These are phyloP conservation scores for Cryphonectria radicalis DNA, from an alignment of 2,329 filamentous ascomycete genomes.

Conservation along the genomic window DNA sequence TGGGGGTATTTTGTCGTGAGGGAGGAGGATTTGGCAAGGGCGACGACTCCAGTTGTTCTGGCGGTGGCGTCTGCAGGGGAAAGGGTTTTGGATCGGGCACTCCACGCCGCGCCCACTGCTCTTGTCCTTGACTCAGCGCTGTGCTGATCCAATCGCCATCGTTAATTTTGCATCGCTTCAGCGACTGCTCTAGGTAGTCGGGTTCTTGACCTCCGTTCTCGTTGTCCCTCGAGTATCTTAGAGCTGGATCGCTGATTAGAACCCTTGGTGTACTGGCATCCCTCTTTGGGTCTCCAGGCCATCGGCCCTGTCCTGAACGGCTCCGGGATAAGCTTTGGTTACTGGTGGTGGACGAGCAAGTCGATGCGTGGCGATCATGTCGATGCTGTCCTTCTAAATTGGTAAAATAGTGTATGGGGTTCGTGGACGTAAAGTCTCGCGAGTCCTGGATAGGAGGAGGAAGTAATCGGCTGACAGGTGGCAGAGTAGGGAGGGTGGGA, in stretches of 20 bases:
- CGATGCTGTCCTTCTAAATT: background rate
- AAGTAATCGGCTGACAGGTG: conserved; percentile 4
- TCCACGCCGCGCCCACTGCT: background rate
- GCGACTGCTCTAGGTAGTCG: background rate
- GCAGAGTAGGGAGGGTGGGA: background rate
- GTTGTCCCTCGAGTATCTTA: background rate
- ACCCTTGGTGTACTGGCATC: background rate
- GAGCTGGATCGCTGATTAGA: background rate
- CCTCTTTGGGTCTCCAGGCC: background rate
- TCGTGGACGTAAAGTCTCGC: background rate
- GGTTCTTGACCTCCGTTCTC: background rate
- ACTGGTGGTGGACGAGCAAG: background rate
- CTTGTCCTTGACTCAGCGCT: background rate
- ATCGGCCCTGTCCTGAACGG: background rate
- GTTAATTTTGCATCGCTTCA: conserved; percentile 12
- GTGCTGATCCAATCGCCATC: conserved; percentile 13
- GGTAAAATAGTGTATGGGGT: background rate
- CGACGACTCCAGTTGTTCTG: background rate
- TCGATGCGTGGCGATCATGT: background rate
- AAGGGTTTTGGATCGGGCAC: background rate
- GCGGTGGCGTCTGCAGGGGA: conserved; percentile 8
- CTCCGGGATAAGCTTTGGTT: background rate
- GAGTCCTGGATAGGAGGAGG: conserved; percentile 15
- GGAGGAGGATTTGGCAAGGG: background rate
- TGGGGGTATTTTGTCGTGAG: background rate